Evolutionary conservation across 1,284 basidiomycete species (phyloP), one percentile per base, ranked within the genome.

Genomic region (Pseudozyma hubeiensis): DNA sequence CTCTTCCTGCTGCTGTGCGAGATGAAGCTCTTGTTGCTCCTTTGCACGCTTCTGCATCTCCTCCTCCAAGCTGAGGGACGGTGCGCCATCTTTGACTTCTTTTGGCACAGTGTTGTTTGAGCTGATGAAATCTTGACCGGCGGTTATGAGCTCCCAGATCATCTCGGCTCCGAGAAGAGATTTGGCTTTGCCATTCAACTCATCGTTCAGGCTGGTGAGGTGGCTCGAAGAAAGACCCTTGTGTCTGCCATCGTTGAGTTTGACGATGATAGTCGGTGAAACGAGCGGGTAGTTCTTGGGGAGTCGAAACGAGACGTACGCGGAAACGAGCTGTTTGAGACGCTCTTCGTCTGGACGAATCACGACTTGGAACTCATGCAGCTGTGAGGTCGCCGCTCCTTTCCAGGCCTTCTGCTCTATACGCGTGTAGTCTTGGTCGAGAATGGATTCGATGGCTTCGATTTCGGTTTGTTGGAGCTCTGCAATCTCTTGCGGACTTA

Each of bases 71-170:
- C 81, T 81, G 31, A 79, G 64, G 16, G 73, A 64, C 3, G 68
- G 70, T 16, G 54, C 49, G 17, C 73, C 63, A 31, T 76, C 63
- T 52, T 68, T 68, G 56, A 59, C 60, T 13, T 62, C 56, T 14
- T 51, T 55, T 2, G 72, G 70, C 0, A 68, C 63, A 3, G 54
- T 49, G 44, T 81, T 80, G 67, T 81, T 64, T 33, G 45, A 4
- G 40, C 75, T 79, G 59, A 83, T 79, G 17, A 65, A 82, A 33
- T 83, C 81, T 49, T 81, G 80, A 4, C 66, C 80, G 30, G 55
- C 34, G 7, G 55, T 75, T 50, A 83, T 78, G 34, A 85, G 72
- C 64, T 85, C 84, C 78, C 83, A 85, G 33, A 85, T 68, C 84
- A 85, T 85, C 43, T 84, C 84, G 11, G 78, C 70, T 19, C 83